These are phyloP conservation scores for Seiridium unicorne DNA, from an alignment of 2,329 filamentous ascomycete genomes.

Conservation along the genomic window DNA sequence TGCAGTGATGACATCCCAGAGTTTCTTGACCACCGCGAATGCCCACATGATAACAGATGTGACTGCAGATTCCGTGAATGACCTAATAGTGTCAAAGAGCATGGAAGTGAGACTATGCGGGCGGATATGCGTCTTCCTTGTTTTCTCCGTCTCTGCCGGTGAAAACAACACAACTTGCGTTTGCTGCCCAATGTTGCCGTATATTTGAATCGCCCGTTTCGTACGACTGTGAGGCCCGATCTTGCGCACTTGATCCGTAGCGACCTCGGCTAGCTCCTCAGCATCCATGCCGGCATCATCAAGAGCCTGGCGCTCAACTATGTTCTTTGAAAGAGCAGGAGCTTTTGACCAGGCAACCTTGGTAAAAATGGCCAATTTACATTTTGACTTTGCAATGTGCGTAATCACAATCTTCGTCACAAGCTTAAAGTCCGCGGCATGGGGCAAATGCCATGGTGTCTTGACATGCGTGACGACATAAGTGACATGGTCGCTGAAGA, in stretches of 20 bases:
- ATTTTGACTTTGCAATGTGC: slow-evolving; percentile 86
- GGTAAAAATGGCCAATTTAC: slow-evolving; percentile 85
- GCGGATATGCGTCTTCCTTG: slow-evolving; percentile 59
- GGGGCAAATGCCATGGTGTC: slow-evolving; percentile 81
- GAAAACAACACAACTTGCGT: slow-evolving; percentile 62
- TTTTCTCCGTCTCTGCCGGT: slow-evolving; percentile 43
- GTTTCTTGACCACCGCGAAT: slow-evolving; percentile 62
- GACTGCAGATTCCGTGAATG: slow-evolving; percentile 70
- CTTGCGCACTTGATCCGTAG: slow-evolving; percentile 74
- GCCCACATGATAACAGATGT: slow-evolving; percentile 77
- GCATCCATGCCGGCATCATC: slow-evolving; percentile 73
- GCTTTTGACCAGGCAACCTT: slow-evolving; percentile 82
- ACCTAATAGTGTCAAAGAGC: slow-evolving; percentile 69
- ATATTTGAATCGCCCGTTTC: slow-evolving; percentile 76
- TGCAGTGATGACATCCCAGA: slow-evolving; percentile 68
- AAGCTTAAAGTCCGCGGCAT: slow-evolving; percentile 74
- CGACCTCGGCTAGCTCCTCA: slow-evolving; percentile 71
- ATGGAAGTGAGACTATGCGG: slow-evolving; percentile 65
- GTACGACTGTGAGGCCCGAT: slow-evolving; percentile 73
- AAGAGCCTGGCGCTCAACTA: slow-evolving; percentile 70
- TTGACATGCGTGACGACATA: slow-evolving; percentile 64
- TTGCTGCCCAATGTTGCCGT: slow-evolving; percentile 71
- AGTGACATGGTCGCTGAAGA: slow-evolving; percentile 72
- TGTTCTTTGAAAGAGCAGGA: slow-evolving; percentile 57
- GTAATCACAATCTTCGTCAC: slow-evolving; percentile 93